Evolutionary conservation across 2,329 filamentous ascomycete species (phyloP).

Genomic region (Pezicula radicicola): DNA sequence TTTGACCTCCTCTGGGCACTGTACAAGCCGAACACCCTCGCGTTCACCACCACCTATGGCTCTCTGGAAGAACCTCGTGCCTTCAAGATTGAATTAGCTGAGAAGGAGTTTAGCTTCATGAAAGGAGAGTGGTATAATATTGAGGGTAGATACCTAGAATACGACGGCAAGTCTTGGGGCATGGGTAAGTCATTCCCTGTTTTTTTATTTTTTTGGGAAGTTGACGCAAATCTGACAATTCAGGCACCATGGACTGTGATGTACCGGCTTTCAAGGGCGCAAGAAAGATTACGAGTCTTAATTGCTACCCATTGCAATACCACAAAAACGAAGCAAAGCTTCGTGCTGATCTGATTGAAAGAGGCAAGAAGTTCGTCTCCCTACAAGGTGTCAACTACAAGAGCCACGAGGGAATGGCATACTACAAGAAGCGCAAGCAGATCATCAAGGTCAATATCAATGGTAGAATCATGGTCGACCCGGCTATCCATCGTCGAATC

Average conservation of each 20-base stretch:
- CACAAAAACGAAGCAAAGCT: slow-evolving; percentile 69
- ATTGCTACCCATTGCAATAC: slow-evolving; percentile 75
- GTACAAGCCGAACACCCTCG: slow-evolving; percentile 82
- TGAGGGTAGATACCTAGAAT: slow-evolving; percentile 79
- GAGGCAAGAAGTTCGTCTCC: slow-evolving; percentile 79
- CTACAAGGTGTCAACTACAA: slow-evolving; percentile 83
- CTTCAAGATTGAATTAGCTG: slow-evolving; percentile 77
- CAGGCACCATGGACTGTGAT: slow-evolving; percentile 58
- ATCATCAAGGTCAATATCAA: slow-evolving; percentile 81
- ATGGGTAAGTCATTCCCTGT: slow-evolving; percentile 46
- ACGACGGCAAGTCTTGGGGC: slow-evolving; percentile 83
- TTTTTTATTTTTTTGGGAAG: no score
- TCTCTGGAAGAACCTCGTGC: slow-evolving; percentile 72
- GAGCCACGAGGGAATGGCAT: slow-evolving; percentile 79
- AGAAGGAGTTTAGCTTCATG: slow-evolving; percentile 66
- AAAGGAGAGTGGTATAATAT: slow-evolving; percentile 74
- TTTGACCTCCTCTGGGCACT: slow-evolving; percentile 88
- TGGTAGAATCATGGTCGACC: slow-evolving; percentile 84
- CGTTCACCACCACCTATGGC: slow-evolving; percentile 75
- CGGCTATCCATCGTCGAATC: slow-evolving; percentile 76
- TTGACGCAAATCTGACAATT: slow-evolving; percentile 6
- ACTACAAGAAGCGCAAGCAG: slow-evolving; percentile 75
- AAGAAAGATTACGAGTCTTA: slow-evolving; percentile 75
- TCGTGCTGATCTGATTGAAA: slow-evolving; percentile 65
- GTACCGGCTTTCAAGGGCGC: slow-evolving; percentile 76